Evolutionary conservation across 225 moss, liverwort and hornwort species (phyloP).

Genomic region (Neckera pumila): DNA sequence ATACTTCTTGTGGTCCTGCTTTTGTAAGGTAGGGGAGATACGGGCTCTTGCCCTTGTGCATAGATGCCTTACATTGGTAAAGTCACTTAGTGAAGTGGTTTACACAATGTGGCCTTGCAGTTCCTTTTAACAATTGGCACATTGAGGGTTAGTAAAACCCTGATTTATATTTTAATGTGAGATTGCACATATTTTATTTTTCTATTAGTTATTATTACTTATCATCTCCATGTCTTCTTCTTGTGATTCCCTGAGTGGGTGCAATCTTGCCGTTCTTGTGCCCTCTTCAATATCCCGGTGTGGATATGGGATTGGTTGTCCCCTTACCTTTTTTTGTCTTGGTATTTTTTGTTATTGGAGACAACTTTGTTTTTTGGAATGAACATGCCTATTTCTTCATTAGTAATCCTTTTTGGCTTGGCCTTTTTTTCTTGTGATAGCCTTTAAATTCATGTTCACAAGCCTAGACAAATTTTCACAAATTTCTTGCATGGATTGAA

Average conservation of each 20-base stretch:
- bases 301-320: too few species aligned
- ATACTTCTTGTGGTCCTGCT: too few species aligned
- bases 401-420: not conserved
- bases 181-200: not conserved
- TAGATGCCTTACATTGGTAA: not conserved
- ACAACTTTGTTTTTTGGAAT: not conserved
- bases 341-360: too few species aligned
- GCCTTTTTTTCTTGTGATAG: not conserved
- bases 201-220: not conserved
- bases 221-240: not conserved
- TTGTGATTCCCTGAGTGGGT: not conserved
- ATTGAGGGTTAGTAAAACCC: not conserved
- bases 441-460: not conserved
- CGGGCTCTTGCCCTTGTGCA: not conserved
- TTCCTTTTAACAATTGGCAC: not conserved
- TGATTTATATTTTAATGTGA: accelerated
- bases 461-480: not conserved
- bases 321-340: too few species aligned
- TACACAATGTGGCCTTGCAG: not conserved
- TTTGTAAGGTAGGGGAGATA: not conserved
- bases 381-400: not conserved
- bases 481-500: not conserved
- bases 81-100: not conserved
- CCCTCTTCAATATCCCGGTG: not conserved
- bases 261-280: not conserved